Percentiles rank a stretch among this genome's conserved stretches.
Evolutionary conservation across 2,329 filamentous ascomycete genomes (phyloP).

Genomic region (Epichloe typhina): DNA sequence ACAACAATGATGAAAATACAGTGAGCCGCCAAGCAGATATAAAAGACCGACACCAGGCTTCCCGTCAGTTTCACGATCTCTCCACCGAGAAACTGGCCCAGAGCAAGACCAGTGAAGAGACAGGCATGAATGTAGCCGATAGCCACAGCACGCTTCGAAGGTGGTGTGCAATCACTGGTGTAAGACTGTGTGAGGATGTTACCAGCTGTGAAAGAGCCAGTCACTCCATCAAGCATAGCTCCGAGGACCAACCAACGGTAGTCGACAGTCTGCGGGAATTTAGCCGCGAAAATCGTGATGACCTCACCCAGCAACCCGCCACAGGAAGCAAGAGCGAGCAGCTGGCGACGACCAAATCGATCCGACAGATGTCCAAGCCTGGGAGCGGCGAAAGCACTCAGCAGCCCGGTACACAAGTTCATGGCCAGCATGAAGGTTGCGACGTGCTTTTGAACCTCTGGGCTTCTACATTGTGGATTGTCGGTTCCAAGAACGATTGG

Average conservation of each 20-base stretch:
- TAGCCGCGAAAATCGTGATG: conserved; percentile 66
- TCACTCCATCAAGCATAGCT: conserved; percentile 65
- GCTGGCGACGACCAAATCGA: conserved; percentile 62
- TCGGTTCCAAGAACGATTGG: conserved; percentile 50
- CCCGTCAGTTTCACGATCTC: conserved; percentile 67
- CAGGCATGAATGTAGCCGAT: conserved; percentile 87
- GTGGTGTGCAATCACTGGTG: conserved; percentile 74
- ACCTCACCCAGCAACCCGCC: conserved; percentile 66
- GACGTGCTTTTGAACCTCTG: conserved; percentile 64
- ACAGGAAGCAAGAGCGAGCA: conserved; percentile 60
- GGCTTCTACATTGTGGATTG: conserved; percentile 68
- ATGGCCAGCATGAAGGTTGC: conserved; percentile 68
- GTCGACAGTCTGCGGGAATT: conserved; percentile 56
- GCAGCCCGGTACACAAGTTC: conserved; percentile 58
- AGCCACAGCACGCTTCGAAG: conserved; percentile 63
- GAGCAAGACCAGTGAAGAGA: conserved; percentile 76
- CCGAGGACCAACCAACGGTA: conserved; percentile 72
- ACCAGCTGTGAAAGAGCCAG: conserved; percentile 77
- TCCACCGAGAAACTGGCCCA: conserved; percentile 72
- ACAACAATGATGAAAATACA: conserved; percentile 60
- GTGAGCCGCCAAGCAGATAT: conserved; percentile 62
- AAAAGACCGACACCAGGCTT: conserved; percentile 70
- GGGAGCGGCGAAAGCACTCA: conserved; percentile 72
- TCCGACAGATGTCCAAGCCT: conserved; percentile 79
- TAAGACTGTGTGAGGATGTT: conserved; percentile 72